A percentile compares a stretch with the other conserved stretches of the same genome.
phyloP scores from a whole-genome alignment of 257 asterid genomes.

The Penstemon newberryi region DNA sequence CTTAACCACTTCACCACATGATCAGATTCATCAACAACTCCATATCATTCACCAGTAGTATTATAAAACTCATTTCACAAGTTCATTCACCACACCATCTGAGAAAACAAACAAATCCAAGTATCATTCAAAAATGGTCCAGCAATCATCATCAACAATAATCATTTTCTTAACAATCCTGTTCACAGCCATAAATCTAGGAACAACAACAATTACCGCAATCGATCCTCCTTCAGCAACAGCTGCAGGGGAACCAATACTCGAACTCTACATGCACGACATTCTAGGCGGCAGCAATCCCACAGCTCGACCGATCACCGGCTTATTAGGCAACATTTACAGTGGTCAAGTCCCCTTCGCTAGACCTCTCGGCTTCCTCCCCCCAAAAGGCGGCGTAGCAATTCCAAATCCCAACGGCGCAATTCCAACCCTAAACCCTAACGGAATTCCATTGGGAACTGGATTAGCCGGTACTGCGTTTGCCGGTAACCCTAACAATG shows the following conservation, averaged over 20 bases:
- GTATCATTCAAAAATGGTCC: conserved; percentile 40
- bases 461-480: conserved; percentile 55
- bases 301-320: conserved; percentile 81
- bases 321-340: conserved; percentile 75
- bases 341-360: conserved; percentile 98
- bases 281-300: conserved; percentile 90
- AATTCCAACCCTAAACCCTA: conserved; percentile 60
- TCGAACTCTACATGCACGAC: conserved; percentile 88
- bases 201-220: conserved; percentile 25
- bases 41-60: too few relatives aligned
- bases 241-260: conserved; percentile 30
- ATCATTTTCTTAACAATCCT: conserved; percentile 33
- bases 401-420: conserved; percentile 87
- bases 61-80: too few relatives aligned
- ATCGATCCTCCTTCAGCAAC: conserved; percentile 31
- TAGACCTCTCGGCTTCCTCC: conserved; percentile 68
- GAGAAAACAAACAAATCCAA: neutral
- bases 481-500: conserved; percentile 24
- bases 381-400: conserved; percentile 59
- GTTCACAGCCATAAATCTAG: conserved; percentile 32
- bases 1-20: too few relatives aligned
- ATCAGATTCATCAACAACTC: too few relatives aligned
- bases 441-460: conserved; percentile 79
- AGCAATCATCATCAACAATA: conserved; percentile 18
- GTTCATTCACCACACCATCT: too few relatives aligned